phyloP scores from a whole-genome alignment of 805 yeast species.

The Hanseniaspora singularis region DNA sequence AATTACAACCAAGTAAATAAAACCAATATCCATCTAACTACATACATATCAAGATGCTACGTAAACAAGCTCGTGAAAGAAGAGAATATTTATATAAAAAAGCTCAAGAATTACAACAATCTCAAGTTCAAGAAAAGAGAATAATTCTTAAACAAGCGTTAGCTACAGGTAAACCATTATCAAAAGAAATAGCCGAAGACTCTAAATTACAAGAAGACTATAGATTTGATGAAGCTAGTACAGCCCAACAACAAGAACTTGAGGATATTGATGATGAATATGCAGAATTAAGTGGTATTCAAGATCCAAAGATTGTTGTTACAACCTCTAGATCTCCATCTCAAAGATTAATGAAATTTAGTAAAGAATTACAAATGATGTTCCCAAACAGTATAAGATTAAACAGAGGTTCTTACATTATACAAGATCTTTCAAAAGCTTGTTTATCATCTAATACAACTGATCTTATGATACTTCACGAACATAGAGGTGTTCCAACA shows the following conservation, averaged over 20 bases:
- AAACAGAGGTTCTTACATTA: conserved; percentile 84
- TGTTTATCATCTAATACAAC: conserved; percentile 72
- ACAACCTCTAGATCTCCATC: conserved; percentile 92
- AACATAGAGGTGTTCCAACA: conserved; percentile 97
- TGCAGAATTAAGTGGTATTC: conserved; percentile 70
- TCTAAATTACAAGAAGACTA: conserved; percentile 65
- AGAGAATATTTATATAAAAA: conserved; percentile 84
- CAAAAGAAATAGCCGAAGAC: conserved; percentile 86
- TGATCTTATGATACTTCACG: conserved; percentile 79
- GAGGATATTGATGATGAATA: conserved; percentile 82
- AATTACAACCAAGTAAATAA: not conserved
- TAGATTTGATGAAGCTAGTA: conserved; percentile 72
- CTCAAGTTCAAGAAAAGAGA: conserved; percentile 71
- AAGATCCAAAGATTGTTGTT: conserved; percentile 80
- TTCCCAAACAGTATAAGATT: conserved; percentile 82
- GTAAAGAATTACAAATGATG: conserved; percentile 79
- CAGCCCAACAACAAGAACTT: conserved; percentile 25
- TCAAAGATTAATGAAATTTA: conserved; percentile 72
- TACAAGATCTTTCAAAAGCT: conserved; percentile 73
- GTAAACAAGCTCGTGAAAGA: conserved; percentile 94
- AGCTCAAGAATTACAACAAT: conserved; percentile 81
- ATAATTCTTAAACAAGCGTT: conserved; percentile 76
- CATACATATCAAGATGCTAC: conserved; percentile 36
- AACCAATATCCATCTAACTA: too few relatives aligned
- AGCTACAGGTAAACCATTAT: conserved; percentile 81